These are phyloP conservation scores for Ganoderma sp. DNA, from an alignment of 1,284 basidiomycete genomes.

Conservation along the genomic window DNA sequence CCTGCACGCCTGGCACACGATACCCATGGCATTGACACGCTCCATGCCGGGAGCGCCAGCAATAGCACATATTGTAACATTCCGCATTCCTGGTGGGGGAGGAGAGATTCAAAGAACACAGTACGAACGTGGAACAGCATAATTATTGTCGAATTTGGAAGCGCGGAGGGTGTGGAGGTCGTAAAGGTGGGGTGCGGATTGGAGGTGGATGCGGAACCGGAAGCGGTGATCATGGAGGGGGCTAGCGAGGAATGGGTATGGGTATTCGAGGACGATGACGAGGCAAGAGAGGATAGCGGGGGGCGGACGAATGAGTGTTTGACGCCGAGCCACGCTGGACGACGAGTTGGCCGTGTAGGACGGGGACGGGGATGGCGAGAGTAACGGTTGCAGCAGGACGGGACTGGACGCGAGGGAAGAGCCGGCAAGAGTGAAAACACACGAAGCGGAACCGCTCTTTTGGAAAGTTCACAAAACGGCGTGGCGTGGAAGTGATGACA, in stretches of 20 bases:
- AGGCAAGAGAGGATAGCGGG: not conserved
- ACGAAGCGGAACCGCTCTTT: constrained; percentile 9
- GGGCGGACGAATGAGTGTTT: constrained; percentile 22
- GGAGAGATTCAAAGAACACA: not conserved
- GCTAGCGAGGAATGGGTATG: constrained; percentile 3
- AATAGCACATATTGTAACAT: constrained; percentile 5
- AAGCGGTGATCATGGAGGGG: not conserved
- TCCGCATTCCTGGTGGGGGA: constrained; percentile 10
- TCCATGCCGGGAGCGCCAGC: not conserved
- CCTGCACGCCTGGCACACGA: not conserved
- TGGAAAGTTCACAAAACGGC: constrained; percentile 1
- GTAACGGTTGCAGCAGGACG: not conserved
- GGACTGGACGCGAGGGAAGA: not conserved
- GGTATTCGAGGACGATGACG: constrained; percentile 6
- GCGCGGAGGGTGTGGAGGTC: not conserved
- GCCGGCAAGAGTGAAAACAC: not conserved
- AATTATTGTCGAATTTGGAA: constrained; percentile 1
- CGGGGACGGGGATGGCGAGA: not conserved
- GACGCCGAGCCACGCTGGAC: constrained; percentile 33
- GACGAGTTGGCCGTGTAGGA: constrained; percentile 28
- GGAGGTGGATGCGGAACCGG: not conserved
- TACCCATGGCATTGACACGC: not conserved
- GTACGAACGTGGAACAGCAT: constrained; percentile 26
- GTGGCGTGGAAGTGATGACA: constrained; percentile 1
- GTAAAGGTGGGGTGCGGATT: not conserved